phyloP scores from a whole-genome alignment of 805 yeast genomes.

The Kluyveromyces dobzhanskii region DNA sequence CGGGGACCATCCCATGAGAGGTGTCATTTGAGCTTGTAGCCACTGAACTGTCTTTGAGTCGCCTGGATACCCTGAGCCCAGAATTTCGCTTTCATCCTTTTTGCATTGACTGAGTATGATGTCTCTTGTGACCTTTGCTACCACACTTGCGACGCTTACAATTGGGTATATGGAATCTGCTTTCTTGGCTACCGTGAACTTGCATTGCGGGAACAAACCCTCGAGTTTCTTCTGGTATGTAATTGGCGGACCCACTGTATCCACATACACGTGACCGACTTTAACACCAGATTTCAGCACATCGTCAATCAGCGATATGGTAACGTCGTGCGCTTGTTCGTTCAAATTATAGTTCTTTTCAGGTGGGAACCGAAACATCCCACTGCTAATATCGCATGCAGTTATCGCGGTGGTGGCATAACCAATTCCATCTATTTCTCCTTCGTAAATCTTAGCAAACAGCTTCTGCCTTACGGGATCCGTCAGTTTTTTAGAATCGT shows the following conservation, averaged over 20 bases:
- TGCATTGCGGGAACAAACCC: conserved; percentile 56
- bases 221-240: conserved; percentile 72
- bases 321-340: conserved; percentile 94
- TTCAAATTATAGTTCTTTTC: conserved; percentile 56
- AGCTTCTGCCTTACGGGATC: conserved; percentile 60
- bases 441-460: conserved; percentile 51
- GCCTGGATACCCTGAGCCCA: conserved; percentile 91
- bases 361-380: conserved; percentile 68
- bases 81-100: conserved; percentile 29
- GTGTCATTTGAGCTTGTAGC: conserved; percentile 56
- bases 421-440: conserved; percentile 54
- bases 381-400: conserved; percentile 77
- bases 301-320: conserved; percentile 66
- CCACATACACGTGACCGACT: conserved; percentile 71
- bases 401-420: conserved; percentile 84
- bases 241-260: conserved; percentile 94
- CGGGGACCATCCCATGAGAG: conserved; percentile 77
- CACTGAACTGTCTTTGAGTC: conserved; percentile 83
- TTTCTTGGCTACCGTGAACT: conserved; percentile 81
- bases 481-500: conserved; percentile 83
- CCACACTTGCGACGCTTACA: conserved; percentile 90
- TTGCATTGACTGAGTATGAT: conserved; percentile 28
- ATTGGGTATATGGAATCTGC: conserved; percentile 91
- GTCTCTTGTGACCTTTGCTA: conserved; percentile 95
- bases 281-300: conserved; percentile 55